Evolutionary conservation across 495 filamentous ascomycete genomes (phyloP), one percentile per base, ranked within the genome.

Genomic region (Thermothielavioides terrestris): DNA sequence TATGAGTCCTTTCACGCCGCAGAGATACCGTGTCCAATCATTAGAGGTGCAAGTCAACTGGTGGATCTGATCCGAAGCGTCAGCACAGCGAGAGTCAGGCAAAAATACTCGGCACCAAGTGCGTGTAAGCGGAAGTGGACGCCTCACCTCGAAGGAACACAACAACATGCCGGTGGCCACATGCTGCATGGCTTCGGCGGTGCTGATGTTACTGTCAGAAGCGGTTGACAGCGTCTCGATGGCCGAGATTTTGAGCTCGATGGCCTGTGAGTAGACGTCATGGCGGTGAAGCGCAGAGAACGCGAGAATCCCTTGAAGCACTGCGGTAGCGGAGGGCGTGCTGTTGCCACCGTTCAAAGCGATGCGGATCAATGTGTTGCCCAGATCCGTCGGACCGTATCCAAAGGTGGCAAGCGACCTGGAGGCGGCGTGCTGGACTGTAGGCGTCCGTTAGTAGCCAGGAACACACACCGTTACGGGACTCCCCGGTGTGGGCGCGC

Each of bases 101-200:
- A n/a, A n/a, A n/a, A n/a, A n/a, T n/a, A n/a, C n/a, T n/a, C n/a
- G n/a, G n/a, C n/a, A n/a, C n/a, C n/a, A n/a, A n/a, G n/a, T n/a
- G n/a, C n/a, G n/a, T n/a, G n/a, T n/a, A n/a, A n/a, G n/a, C n/a
- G n/a, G n/a, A n/a, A n/a, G n/a, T n/a, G n/a, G n/a, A n/a, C n/a
- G n/a, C n/a, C n/a, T n/a, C 15, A 43, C 67, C 58, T 69, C 67
- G 30, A 65, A 64, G 10, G 61, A 62, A 42, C 61, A 63, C 28
- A 70, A 46, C 10, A 70, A 38, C 67, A 70, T 68, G 6, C 55
- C 58, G 7, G 67, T 47, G 22, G 67, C 67, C 42, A 68, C 55
- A 52, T 70, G 67, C 37, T 68, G 65, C 14, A 58, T 56, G 8
- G 61, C 62, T 38, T 67, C 63, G 7, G 15, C 39, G 14, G 52